Evolutionary conservation across 2,329 filamentous ascomycete species (phyloP).

Genomic region (Macrophomina phaseolina): DNA sequence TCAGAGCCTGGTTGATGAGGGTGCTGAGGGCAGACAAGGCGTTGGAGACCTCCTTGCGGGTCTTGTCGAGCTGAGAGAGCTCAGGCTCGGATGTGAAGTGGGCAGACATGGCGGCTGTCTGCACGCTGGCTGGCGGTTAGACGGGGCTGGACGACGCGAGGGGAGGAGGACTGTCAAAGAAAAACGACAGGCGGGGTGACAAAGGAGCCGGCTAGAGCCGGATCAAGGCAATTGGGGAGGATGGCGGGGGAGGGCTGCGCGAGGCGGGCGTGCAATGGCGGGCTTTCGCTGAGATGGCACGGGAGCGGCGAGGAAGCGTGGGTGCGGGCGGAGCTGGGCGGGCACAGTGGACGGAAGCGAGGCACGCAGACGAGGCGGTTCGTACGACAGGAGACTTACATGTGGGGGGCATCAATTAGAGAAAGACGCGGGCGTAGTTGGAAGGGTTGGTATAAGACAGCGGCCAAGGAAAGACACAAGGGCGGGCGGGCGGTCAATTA

Average conservation of each 20-base stretch:
- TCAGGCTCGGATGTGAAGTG: conserved; percentile 23
- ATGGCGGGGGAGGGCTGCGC: background rate
- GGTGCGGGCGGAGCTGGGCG: background rate
- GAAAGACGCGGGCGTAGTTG: background rate
- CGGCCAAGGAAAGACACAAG: background rate
- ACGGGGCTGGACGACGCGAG: background rate
- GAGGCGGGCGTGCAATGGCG: background rate
- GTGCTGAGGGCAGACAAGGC: conserved; percentile 32
- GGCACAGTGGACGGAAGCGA: background rate
- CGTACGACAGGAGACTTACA: conserved; percentile 3
- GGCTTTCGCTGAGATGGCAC: background rate
- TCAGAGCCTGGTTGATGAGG: conserved; percentile 38
- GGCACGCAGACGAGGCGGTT: background rate
- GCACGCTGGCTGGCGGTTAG: background rate
- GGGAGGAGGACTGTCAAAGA: background rate
- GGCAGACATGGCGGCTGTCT: conserved; percentile 7
- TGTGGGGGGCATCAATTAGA: conserved; percentile 8
- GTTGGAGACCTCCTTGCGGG: conserved; percentile 7
- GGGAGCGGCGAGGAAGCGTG: background rate
- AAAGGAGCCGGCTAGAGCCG: background rate
- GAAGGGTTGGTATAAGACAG: conserved; percentile 1
- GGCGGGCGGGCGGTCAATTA: conserved; percentile 9
- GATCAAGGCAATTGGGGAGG: background rate
- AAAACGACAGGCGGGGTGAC: background rate
- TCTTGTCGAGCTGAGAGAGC: conserved; percentile 27